Evolutionary conservation across 129 eudicot genomes (phyloP), one percentile per base, ranked within the genome.

Genomic region (Flaveria sonorensis): DNA sequence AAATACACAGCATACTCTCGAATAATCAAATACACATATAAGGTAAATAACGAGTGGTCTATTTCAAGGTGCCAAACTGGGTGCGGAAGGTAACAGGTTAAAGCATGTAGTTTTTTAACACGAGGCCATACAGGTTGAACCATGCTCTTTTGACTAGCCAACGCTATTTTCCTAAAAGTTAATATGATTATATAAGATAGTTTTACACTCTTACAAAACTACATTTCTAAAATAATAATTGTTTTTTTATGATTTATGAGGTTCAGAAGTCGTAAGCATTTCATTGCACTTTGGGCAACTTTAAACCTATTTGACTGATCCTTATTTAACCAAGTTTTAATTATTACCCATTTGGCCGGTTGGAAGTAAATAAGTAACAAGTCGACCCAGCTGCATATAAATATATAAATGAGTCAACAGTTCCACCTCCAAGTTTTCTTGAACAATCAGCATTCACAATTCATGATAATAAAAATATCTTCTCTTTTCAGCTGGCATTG

Each of bases 1-100:
- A 73, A 39, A 57, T 21, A 73, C 56, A 73, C 15, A 39, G 68
- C 66, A 57, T 57, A 21, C 28, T 46, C 36, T 10, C 63, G 4
- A 39, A 72, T 28, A 62, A 53, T 39, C 77, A 72, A 11, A 55
- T 19, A 72, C 67, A 72, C 36, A 19, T 47, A 57, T 57, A 56
- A 36, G 77, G 62, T 71, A 36, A 51, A 48, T 4, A 52, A 21
- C 55, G 4, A 24, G 65, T 59, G 65, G 65, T 10, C 6, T 18
- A 53, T 61, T 26, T 14, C 18, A 28, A 61, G 18, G 68, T 61
- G 68, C 40, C n/a, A 61, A 61, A 26, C 18, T 61, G 40, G 9
- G 30, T 13, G 13, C 8, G 15, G 10, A 23, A 40, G n/a, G 68
- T 28, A 26, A 13, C 67, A 26, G 40, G 40, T 60, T 39, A 60